phyloP scores from a whole-genome alignment of 1,284 basidiomycete species.

The Vanrija sp. region DNA sequence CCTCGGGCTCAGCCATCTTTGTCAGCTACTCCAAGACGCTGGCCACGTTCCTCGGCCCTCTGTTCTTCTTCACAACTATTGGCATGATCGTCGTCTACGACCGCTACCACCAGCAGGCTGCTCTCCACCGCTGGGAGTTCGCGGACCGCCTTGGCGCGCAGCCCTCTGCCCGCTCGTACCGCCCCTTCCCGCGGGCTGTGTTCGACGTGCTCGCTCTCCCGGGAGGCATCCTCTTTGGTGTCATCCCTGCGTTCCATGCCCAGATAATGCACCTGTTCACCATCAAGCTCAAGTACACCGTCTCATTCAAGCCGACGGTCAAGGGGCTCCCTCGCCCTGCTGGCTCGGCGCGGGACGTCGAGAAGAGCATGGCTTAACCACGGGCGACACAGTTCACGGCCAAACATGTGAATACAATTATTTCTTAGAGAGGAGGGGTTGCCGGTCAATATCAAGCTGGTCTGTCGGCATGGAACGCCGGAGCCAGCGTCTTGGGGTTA shows the following conservation, averaged over 20 bases:
- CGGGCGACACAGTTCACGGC: too few species aligned
- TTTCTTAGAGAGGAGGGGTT: too few species aligned
- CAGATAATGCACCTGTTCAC: slow-evolving; percentile 40
- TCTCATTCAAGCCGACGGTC: slow-evolving; percentile 23
- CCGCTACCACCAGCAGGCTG: slow-evolving; percentile 34
- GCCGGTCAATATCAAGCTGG: too few species aligned
- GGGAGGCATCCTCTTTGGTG: slow-evolving; percentile 34
- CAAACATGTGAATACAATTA: too few species aligned
- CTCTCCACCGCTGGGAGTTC: slow-evolving; percentile 26
- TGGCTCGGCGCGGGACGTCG: too few species aligned
- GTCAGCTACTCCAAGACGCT: slow-evolving; percentile 18
- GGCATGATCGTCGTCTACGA: slow-evolving; percentile 33
- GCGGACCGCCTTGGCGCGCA: slow-evolving; percentile 17
- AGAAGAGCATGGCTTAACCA: too few species aligned
- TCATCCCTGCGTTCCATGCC: slow-evolving; percentile 35
- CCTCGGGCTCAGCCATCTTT: slow-evolving; percentile 1
- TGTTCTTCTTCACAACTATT: slow-evolving; percentile 24
- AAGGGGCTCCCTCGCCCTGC: too few species aligned
- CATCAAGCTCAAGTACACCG: slow-evolving; percentile 34
- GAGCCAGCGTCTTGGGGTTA: too few species aligned
- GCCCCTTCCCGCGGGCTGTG: slow-evolving; percentile 16
- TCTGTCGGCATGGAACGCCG: too few species aligned
- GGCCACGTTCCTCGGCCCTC: slow-evolving; percentile 12
- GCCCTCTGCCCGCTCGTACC: slow-evolving; percentile 21
- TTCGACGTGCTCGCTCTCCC: slow-evolving; percentile 32